Evolutionary conservation across 2,329 filamentous ascomycete species (phyloP).

Genomic region (Phialophora macrospora): DNA sequence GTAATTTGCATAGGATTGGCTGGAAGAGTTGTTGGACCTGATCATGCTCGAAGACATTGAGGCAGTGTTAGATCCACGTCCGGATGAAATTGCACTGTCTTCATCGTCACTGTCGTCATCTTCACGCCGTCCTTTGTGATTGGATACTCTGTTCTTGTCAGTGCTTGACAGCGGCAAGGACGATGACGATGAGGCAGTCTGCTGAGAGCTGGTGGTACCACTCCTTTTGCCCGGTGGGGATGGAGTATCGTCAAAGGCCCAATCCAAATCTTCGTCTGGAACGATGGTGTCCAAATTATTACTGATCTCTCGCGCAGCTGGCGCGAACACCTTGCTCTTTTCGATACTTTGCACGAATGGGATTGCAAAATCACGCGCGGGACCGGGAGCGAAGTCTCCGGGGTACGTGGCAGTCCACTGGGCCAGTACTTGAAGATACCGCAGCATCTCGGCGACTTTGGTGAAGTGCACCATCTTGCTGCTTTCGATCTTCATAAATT

Average conservation of each 20-base stretch:
- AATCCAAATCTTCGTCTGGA: constrained; percentile 89
- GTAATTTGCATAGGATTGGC: constrained; percentile 50
- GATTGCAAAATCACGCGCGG: constrained; percentile 72
- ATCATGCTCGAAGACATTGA: constrained; percentile 49
- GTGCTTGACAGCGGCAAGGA: constrained; percentile 21
- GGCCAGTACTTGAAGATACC: constrained; percentile 80
- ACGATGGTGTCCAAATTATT: constrained; percentile 74
- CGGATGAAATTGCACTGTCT: constrained; percentile 43
- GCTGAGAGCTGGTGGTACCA: constrained; percentile 13
- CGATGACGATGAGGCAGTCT: constrained; percentile 31
- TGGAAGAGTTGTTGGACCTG: constrained; percentile 48
- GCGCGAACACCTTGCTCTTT: constrained; percentile 77
- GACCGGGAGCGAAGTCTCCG: constrained; percentile 84
- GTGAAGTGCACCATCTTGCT: constrained; percentile 74
- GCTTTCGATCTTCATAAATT: constrained; percentile 73
- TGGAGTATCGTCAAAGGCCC: constrained; percentile 78
- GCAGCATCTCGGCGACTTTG: constrained; percentile 78
- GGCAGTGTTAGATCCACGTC: constrained; percentile 47
- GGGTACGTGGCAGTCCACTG: constrained; percentile 91
- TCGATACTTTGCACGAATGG: constrained; percentile 78
- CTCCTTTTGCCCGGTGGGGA: constrained; percentile 21
- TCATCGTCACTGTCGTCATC: constrained; percentile 37
- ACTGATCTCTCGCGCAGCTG: constrained; percentile 80
- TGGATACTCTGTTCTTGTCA: constrained; percentile 26
- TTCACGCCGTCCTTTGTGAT: constrained; percentile 48